Evolutionary conservation across 139 green algal species (phyloP).

Genomic region (Tetraselmis chui): DNA sequence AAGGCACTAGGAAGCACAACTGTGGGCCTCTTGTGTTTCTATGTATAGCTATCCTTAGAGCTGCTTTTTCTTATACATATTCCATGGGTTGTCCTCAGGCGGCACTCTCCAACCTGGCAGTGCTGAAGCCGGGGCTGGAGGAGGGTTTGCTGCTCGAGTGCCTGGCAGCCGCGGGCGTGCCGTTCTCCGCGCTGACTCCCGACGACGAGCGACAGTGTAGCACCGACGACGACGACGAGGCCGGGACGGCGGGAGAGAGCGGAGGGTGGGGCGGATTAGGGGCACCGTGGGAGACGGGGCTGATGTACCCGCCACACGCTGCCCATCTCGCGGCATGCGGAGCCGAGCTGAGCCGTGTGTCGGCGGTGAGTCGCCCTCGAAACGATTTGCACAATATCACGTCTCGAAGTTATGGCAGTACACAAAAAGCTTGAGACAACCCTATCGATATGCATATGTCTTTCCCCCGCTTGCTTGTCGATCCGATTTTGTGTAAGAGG

Average conservation of each 20-base stretch:
- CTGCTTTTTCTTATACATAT: no score
- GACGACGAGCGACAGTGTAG: no score
- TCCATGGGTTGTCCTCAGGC: no score
- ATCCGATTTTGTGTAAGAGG: no score
- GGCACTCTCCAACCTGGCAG: not conserved
- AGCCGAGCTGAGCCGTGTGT: not conserved
- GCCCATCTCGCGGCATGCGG: not conserved
- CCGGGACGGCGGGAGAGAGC: no score
- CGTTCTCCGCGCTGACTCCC: no score
- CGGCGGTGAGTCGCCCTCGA: not conserved
- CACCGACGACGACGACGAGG: no score
- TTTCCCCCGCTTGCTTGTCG: no score
- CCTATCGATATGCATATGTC: not conserved
- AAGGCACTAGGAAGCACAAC: no score
- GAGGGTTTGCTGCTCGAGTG: not conserved
- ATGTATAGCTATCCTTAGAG: no score
- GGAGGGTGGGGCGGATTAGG: not conserved
- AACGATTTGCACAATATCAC: not conserved
- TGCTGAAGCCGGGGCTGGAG: not conserved
- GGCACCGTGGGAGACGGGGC: not conserved
- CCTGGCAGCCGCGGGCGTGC: not conserved
- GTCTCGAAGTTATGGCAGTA: not conserved
- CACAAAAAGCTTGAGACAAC: not conserved
- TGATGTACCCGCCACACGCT: not conserved
- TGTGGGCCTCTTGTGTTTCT: no score